Percentiles rank a stretch among this genome's conserved stretches.
Conservation (phyloP, 106 monocot species). For the Acorus calamus region DNA sequence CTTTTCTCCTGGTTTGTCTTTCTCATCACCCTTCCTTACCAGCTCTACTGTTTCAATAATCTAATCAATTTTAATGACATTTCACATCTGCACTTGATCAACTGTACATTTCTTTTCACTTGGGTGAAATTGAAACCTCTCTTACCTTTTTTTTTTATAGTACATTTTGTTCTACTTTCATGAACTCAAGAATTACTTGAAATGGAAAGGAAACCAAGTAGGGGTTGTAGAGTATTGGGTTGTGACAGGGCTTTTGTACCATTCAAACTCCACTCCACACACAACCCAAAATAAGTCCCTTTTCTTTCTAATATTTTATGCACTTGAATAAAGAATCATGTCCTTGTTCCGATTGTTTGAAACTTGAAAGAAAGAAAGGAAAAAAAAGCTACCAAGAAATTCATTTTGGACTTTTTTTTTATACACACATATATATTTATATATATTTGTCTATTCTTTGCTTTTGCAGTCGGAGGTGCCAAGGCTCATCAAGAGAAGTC, state of each 20-base stretch:
- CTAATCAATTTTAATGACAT: not conserved
- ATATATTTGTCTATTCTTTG: not conserved
- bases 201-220: conserved; percentile 1
- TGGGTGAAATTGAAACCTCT: no score
- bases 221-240: not conserved
- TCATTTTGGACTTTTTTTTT: not conserved
- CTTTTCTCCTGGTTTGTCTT: conserved; percentile 17
- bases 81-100: no score
- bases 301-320: no score
- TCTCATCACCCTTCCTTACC: not conserved
- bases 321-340: no score
- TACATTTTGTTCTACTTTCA: not conserved
- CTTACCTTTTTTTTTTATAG: no score
- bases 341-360: no score
- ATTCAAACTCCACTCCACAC: no score
- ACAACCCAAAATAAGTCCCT: no score
- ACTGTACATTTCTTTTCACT: no score
- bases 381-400: no score
- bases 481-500: conserved; percentile 2
- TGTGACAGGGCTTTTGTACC: not conserved
- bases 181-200: conserved; percentile 1
- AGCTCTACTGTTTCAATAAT: not conserved
- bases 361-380: no score
- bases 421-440: not conserved
- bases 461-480: conserved; percentile 21